Base-by-base conservation (phyloP, 2,329 filamentous ascomycete species). In the Delphinella strobiligena region DNA sequence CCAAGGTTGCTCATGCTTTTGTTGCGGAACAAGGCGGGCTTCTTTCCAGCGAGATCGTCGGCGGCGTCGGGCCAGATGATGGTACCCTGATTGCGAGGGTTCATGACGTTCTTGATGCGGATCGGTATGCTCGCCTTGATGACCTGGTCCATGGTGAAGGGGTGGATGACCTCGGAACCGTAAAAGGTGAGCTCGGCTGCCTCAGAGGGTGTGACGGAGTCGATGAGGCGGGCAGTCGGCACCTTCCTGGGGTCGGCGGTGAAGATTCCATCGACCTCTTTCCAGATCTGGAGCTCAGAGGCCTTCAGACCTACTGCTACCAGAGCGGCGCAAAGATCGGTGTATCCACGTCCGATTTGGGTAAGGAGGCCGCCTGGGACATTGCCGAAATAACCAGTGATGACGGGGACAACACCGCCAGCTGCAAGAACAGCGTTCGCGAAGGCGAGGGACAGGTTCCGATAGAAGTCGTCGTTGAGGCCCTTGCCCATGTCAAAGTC, bases 181-280 rank as follows among this genome's bases (percentile, higher is more conserved):
- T 72, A 72, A 48, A 71, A 72, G 16, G 91, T 96, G 65, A 98
- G 69, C 61, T 98, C 91, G 10, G 91, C 89, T 2, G 91, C 91
- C 62, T 98, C 91, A 8, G 86, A 82, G 0, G 91, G 91, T 3
- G 89, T 95, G 57, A 98, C 94, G 39, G 80, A 80, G 9, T 80
- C 66, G 33, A 98, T 72, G n/a, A 98, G 70, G 34, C 82, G 74
- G n/a, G 91, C 93, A 1, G 89, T 96, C 3, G 89, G 88, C 30
- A 93, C 85, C 61, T 91, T 93, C 51, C 82, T 76, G 3, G 85
- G 85, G 54, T 95, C 89, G 4, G 79, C 78, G 1, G 78, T 82
- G 62, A 94, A 91, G 56, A 96, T 93, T 43, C 87, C 88, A 60
- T 98, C 91, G 5, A 98, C 91, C 59, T 98, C 91, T 66, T 98